These are phyloP conservation scores for Flagelloscypha sp. DNA, from an alignment of 768 basidiomycete genomes.

Conservation along the genomic window DNA sequence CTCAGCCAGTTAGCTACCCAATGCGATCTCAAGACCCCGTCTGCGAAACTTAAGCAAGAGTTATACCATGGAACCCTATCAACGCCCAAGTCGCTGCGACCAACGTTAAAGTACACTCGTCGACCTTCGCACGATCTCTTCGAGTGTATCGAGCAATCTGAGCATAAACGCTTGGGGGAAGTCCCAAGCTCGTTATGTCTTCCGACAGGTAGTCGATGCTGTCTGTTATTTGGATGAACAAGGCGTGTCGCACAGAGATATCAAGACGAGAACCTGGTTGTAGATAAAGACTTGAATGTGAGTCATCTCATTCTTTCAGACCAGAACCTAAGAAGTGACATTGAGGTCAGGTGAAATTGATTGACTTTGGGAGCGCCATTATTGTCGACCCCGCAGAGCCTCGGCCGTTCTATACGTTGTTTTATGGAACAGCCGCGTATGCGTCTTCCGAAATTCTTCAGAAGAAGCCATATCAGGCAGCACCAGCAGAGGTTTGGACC, in stretches of 20 bases:
- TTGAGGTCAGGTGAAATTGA: slow-evolving; percentile 69
- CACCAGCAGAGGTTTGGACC: slow-evolving; percentile 95
- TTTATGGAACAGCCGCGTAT: slow-evolving; percentile 93
- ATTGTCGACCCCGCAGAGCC: slow-evolving; percentile 56
- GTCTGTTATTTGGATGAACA: slow-evolving; percentile 72
- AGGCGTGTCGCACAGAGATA: slow-evolving; percentile 89
- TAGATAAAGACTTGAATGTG: slow-evolving; percentile 67
- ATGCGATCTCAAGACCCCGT: too few species aligned
- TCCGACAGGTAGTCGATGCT: slow-evolving; percentile 81
- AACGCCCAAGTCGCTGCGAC: too few species aligned
- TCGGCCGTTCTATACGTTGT: slow-evolving; percentile 63
- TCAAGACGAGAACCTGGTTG: slow-evolving; percentile 95
- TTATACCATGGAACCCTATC: too few species aligned
- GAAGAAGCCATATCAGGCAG: slow-evolving; percentile 82
- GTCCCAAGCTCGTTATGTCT: slow-evolving; percentile 72
- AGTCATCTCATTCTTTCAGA: slow-evolving; percentile 7
- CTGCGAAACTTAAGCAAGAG: too few species aligned
- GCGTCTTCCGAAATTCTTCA: slow-evolving; percentile 91
- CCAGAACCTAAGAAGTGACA: too few species aligned
- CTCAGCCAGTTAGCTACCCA: too few species aligned
- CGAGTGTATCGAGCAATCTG: slow-evolving; percentile 88
- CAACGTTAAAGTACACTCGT: slow-evolving; percentile 51
- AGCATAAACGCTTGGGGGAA: slow-evolving; percentile 73
- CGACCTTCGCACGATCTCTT: slow-evolving; percentile 88
- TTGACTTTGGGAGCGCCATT: slow-evolving; percentile 91